Evolutionary conservation across 129 eudicot species (phyloP).

Genomic region (Calendula officinalis): DNA sequence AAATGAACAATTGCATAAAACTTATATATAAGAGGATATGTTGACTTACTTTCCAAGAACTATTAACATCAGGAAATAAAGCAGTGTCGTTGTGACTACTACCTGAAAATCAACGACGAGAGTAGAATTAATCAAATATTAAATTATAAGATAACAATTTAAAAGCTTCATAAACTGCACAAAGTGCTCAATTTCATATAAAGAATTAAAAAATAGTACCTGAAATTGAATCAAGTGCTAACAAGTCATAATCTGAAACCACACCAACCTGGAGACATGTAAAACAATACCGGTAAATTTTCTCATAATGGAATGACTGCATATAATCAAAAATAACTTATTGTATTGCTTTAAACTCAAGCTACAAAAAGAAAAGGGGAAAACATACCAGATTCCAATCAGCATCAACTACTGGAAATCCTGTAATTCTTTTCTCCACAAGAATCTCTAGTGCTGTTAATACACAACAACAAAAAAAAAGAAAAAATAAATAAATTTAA

Average conservation of each 20-base stretch:
- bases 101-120: slow-evolving; percentile 42
- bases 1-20: background rate
- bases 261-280: slow-evolving; percentile 77
- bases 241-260: slow-evolving; percentile 90
- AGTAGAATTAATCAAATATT: background rate
- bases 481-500: slow-evolving; percentile 7
- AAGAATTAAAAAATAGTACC: slow-evolving; percentile 40
- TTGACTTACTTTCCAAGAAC: slow-evolving; percentile 82
- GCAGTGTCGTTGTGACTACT: slow-evolving; percentile 59
- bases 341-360: slow-evolving; percentile 7
- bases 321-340: slow-evolving; percentile 1
- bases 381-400: slow-evolving; percentile 67
- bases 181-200: background rate
- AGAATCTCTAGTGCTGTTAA: slow-evolving; percentile 63
- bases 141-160: background rate
- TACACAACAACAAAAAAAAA: no score
- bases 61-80: slow-evolving; percentile 84
- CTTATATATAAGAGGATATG: slow-evolving; percentile 4
- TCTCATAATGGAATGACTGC: background rate
- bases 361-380: slow-evolving; percentile 13
- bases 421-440: slow-evolving; percentile 75
- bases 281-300: background rate
- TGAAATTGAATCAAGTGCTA: slow-evolving; percentile 90
- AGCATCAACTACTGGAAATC: slow-evolving; percentile 82
- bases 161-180: slow-evolving; percentile 10